Base-by-base conservation (phyloP, 2,329 filamentous ascomycete species). In the Verticillium klebahnii region DNA sequence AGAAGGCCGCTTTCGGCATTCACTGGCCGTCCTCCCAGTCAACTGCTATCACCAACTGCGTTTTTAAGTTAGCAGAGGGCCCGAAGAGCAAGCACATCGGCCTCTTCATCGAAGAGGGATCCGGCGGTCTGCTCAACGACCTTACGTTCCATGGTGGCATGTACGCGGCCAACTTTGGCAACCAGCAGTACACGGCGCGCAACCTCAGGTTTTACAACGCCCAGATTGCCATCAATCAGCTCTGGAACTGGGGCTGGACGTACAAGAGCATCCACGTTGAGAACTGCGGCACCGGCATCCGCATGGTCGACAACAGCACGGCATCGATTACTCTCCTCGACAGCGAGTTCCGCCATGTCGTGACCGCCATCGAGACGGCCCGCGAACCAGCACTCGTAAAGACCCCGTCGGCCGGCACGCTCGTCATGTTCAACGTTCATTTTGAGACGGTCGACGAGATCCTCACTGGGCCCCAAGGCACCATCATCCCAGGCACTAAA, bases 241-340 rank as follows among this genome's bases (percentile, higher is more conserved):
- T 89, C 64, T 92, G 89, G 89, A 85, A 89, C 72, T 92, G 89
- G 90, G 84, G 86, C 1, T 92, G 88, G 87, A 88, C 86, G 5
- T 90, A 90, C 78, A 89, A 90, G 74, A 85, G 83, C 25, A 71
- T 90, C 23, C 78, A 74, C 31, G 84, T 91, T 73, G 82, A 85
- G 69, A 80, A 89, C 69, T 90, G 87, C 69, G 77, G 77, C 11
- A 78, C 90, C 36, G 90, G 88, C 14, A 78, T 92, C 62, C 87
- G 91, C 70, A 88, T 92, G 81, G 81, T 79, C 58, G 75, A 77
- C 59, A 77, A 86, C 67, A 84, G 83, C 14, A 89, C 93, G 31
- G 90, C 91, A 40, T 94, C 91, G 0, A 85, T 93, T 29, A 81
- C 91, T 39, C 75, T 96, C 36, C 78, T 93, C 56, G 92, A 96